These are phyloP conservation scores for Colletotrichum sp. DNA, from an alignment of 2,329 filamentous ascomycete genomes.

Conservation along the genomic window DNA sequence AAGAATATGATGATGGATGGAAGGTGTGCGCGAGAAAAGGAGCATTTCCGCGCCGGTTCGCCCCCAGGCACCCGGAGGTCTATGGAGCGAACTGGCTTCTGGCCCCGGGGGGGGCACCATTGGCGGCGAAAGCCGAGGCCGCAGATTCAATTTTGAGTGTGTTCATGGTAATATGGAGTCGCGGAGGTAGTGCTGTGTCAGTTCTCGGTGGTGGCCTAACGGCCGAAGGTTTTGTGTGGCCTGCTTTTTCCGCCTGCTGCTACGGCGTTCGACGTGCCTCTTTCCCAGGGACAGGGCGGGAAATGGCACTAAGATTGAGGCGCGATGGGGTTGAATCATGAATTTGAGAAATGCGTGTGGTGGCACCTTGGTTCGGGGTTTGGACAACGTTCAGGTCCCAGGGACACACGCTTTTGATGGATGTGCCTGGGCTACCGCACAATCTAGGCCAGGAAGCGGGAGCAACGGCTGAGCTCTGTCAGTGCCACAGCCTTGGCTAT, in stretches of 20 bases:
- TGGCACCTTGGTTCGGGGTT: neutral
- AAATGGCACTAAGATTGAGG: constrained; percentile 1
- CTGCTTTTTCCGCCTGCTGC: neutral
- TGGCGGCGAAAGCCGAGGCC: neutral
- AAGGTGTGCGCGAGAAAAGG: neutral
- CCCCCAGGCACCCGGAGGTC: neutral
- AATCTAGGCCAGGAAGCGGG: neutral
- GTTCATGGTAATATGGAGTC: neutral
- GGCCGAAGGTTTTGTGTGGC: neutral
- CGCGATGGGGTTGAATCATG: neutral
- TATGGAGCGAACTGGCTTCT: neutral
- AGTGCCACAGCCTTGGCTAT: neutral
- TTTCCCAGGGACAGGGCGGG: neutral
- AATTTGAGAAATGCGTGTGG: neutral
- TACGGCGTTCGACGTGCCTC: neutral
- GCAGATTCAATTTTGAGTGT: neutral
- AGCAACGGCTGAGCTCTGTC: neutral
- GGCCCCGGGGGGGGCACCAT: neutral
- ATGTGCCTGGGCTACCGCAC: neutral
- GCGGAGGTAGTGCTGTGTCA: neutral
- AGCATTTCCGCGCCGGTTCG: neutral
- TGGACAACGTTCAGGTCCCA: neutral
- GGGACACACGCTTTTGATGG: neutral
- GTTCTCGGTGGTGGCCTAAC: neutral
- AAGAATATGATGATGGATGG: neutral